Conservation (phyloP, 2,329 filamentous ascomycete genomes). For the Fusarium haematococcum region DNA sequence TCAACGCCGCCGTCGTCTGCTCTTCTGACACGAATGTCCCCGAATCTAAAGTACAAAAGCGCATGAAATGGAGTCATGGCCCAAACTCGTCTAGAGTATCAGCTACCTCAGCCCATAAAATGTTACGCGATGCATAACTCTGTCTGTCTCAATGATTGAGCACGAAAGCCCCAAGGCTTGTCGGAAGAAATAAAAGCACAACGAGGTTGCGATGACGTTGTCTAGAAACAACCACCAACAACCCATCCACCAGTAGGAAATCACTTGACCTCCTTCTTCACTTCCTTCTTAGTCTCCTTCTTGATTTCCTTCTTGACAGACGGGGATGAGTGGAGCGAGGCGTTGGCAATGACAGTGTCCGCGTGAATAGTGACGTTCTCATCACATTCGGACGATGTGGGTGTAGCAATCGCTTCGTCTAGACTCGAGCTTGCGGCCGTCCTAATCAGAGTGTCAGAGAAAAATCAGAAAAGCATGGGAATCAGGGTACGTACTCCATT, state of each 20-base stretch:
- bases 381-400: constrained; percentile 62
- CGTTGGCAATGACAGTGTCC: constrained; percentile 60
- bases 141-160: constrained; percentile 41
- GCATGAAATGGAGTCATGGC: constrained; percentile 48
- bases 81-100: constrained; percentile 49
- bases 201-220: neutral
- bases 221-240: neutral
- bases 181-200: constrained; percentile 22
- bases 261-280: constrained; percentile 46
- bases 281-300: constrained; percentile 48
- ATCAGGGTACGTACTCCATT: constrained; percentile 50
- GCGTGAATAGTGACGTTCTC: constrained; percentile 67
- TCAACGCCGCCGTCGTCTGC: constrained; percentile 36
- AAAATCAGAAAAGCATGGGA: constrained; percentile 38
- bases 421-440: constrained; percentile 55
- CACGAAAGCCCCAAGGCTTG: constrained; percentile 34
- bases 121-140: constrained; percentile 49
- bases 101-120: constrained; percentile 52
- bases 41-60: constrained; percentile 56
- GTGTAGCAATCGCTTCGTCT: constrained; percentile 53
- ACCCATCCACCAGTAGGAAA: neutral
- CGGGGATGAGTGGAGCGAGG: constrained; percentile 60
- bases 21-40: constrained; percentile 42
- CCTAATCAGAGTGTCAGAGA: constrained; percentile 52
- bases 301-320: constrained; percentile 56